phyloP scores from a whole-genome alignment of 345 rosid genomes.

The Sonneratia alba region DNA sequence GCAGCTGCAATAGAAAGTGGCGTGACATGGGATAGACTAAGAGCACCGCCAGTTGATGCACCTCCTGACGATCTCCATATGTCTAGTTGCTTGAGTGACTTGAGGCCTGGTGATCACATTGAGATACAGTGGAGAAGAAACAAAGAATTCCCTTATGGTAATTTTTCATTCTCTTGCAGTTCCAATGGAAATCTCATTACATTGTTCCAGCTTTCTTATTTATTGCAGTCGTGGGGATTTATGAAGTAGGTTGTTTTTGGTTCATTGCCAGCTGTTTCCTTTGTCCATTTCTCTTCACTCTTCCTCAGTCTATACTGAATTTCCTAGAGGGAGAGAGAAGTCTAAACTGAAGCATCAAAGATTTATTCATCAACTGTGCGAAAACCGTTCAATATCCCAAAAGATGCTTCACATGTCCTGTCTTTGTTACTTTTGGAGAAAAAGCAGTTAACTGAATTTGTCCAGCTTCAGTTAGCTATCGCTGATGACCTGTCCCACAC shows the following conservation, averaged over 20 bases:
- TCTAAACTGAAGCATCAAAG: neutral
- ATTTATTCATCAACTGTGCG: neutral
- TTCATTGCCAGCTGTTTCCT: neutral
- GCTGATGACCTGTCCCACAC: neutral
- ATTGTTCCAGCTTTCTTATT: constrained; percentile 1
- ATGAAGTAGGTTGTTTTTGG: neutral
- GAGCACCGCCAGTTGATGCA: constrained; percentile 64
- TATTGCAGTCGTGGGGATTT: neutral
- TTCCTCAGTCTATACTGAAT: neutral
- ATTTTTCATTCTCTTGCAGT: constrained; percentile 1
- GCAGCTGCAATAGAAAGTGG: constrained; percentile 45
- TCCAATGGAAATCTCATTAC: neutral
- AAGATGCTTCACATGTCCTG: neutral
- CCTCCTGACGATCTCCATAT: constrained; percentile 57
- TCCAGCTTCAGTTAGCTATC: neutral
- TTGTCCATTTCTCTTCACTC: neutral
- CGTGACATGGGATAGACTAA: constrained; percentile 71
- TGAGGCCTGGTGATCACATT: constrained; percentile 74
- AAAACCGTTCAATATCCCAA: neutral
- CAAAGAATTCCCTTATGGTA: constrained; percentile 69
- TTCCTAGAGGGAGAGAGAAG: neutral
- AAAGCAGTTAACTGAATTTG: constrained; percentile 1
- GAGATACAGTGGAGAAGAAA: constrained; percentile 97
- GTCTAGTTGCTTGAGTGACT: constrained; percentile 58
- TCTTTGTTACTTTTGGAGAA: neutral